Evolutionary conservation across 176 grass and related monocot species (phyloP), one percentile per base, ranked within the genome.

Genomic region (Chloris gayana): DNA sequence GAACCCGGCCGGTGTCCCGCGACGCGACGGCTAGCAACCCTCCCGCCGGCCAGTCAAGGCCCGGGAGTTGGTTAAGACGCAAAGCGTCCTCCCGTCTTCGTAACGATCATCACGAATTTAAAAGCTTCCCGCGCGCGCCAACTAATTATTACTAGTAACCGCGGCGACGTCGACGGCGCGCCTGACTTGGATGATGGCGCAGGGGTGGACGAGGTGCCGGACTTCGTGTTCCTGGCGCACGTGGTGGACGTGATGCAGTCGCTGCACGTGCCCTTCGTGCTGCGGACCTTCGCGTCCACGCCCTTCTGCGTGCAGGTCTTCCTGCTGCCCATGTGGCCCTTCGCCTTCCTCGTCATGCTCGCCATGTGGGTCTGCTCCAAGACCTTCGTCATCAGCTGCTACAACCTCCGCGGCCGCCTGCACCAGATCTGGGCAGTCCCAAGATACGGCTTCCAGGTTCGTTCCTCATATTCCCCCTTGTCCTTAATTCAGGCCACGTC

Each of bases 171-270:
- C 37, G 37, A 39, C 37, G 37, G 2, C 37, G 37, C 8, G 47
- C 47, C 47, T 22, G 53, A 22, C 53, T 57, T 39, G 37, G 21
- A 56, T 0, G 2, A 24, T n/a, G 21, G 44, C 4, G 35, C 69
- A 88, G 87, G 91, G 29, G 79, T 70, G 60, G 84, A 92, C 76
- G 72, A 89, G 70, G 90, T 82, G 56, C 92, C 95, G 15, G 92
- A 91, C 49, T 98, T 95, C 79, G 95, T 98, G 74, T 98, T 93
- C 82, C 66, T 98, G 53, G 95, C 86, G 14, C 95, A 98, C 39
- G 92, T 80, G 12, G 92, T 98, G 82, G 95, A 98, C 76, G 61
- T 95, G 26, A 73, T 86, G 67, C 88, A 89, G 66, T 98, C 95
- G 9, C 8, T 95, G 58, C 95, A 98, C 67, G 73, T 80, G 24